Evolutionary conservation across 495 filamentous ascomycete species (phyloP).

Genomic region (Chaetomidium leptoderma): DNA sequence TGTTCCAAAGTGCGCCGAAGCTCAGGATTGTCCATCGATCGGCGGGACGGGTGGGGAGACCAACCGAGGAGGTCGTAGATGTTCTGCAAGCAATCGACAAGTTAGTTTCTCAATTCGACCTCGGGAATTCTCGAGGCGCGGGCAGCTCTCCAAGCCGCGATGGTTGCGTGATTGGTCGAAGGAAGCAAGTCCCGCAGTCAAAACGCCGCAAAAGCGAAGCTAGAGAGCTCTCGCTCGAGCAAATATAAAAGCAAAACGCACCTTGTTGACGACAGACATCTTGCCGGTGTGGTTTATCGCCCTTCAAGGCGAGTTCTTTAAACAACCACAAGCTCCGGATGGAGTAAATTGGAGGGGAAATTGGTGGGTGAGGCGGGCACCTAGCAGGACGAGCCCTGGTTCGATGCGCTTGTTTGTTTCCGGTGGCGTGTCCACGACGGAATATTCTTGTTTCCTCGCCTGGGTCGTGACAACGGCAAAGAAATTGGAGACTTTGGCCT

Average conservation of each 20-base stretch:
- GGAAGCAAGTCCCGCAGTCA: conserved; percentile 4
- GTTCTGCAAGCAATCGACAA: conserved; percentile 53
- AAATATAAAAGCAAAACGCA: conserved; percentile 35
- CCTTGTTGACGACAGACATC: conserved; percentile 64
- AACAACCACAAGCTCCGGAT: conserved; percentile 21
- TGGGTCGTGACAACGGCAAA: conserved; percentile 23
- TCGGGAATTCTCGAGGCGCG: not conserved
- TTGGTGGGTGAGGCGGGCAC: conserved; percentile 15
- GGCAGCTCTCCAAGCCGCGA: not conserved
- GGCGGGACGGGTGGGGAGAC: conserved; percentile 21
- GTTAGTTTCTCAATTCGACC: conserved; percentile 29
- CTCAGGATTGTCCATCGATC: not conserved
- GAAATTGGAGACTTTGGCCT: conserved; percentile 15
- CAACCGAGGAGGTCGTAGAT: conserved; percentile 82
- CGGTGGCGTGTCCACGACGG: conserved; percentile 15
- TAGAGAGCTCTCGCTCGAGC: not conserved
- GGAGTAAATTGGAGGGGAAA: conserved; percentile 8
- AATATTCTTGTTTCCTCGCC: conserved; percentile 10
- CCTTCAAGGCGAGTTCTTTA: conserved; percentile 27
- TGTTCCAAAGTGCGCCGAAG: not conserved
- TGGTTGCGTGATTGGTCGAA: conserved; percentile 9
- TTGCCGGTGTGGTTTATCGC: conserved; percentile 43
- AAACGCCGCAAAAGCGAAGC: not conserved
- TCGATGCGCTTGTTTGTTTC: conserved; percentile 21
- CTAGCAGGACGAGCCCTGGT: conserved; percentile 19